Evolutionary conservation across 106 monocot genomes (phyloP), one percentile per base, ranked within the genome.

Genomic region (Dioscorea alata): DNA sequence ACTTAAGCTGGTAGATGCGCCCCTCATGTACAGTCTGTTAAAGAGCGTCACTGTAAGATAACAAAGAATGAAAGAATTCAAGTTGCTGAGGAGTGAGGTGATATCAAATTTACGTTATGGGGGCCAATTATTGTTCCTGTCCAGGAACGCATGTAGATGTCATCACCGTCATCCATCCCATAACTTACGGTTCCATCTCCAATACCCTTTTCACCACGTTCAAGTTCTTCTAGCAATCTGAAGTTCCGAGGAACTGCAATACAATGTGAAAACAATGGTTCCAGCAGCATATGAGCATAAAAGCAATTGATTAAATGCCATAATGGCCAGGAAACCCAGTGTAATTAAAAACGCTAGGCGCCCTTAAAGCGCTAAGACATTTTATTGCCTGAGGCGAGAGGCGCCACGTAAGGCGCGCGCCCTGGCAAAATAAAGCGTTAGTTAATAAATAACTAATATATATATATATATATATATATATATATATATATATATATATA

Each of bases 191-290:
- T 60, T 16, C 48, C 70, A 72, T 78, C 72, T 23, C 78, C 78
- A 23, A 78, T 78, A 33, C 72, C 78, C 67, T 78, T 78, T 42
- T 78, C 78, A 32, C 72, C 78, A 50, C 71, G 59, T 67, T 78
- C 78, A 53, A 78, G 78, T 65, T 78, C 80, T 61, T 80, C 80
- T 28, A 80, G 74, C 59, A 80, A 74, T 65, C 74, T 69, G 59
- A 80, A 80, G 69, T 74, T 74, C 57, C 74, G 22, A 65, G 74
- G 80, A 50, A 80, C 80, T 80, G 59, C 48, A 63, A 67, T 14
- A 57, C 4, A 21, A 49, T 17, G 24, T 22, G 13, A 18, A 23
- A 49, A 66, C 20, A 66, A 66, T 19, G 13, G 42, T 42, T 18
- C 42, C 15, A 17, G 16, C 65, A 65, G 19, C 42, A 65, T 59